Conservation (phyloP, 2,329 filamentous ascomycete species). For the Byssothecium circinans region DNA sequence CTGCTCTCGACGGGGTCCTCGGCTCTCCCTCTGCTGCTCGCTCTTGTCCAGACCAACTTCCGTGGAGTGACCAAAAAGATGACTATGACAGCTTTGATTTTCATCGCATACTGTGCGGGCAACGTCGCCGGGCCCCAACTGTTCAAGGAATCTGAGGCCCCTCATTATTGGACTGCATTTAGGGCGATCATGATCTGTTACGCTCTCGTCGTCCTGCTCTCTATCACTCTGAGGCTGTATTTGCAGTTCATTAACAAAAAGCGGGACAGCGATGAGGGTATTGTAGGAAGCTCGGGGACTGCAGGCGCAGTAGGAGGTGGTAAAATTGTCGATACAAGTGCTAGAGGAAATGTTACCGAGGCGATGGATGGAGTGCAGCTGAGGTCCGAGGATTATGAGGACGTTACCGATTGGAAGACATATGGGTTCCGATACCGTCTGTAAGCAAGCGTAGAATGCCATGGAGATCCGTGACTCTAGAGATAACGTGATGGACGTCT, state of each 20-base stretch:
- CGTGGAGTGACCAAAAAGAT: constrained; percentile 45
- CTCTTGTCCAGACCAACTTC: constrained; percentile 20
- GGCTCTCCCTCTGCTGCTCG: constrained; percentile 22
- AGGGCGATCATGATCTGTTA: constrained; percentile 37
- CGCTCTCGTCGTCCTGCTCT: constrained; percentile 36
- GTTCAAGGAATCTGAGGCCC: constrained; percentile 18
- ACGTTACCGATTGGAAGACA: constrained; percentile 29
- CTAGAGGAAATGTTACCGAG: constrained; percentile 1
- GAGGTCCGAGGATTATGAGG: constrained; percentile 24
- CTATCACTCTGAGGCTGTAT: constrained; percentile 19
- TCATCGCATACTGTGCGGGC: constrained; percentile 41
- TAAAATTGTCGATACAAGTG: constrained; percentile 14
- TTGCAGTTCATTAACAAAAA: constrained; percentile 23
- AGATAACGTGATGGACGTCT: no score
- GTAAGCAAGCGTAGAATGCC: no score
- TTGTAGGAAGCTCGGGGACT: constrained; percentile 24
- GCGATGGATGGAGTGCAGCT: constrained; percentile 13
- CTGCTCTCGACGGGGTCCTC: constrained; percentile 23
- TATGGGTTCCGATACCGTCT: constrained; percentile 30
- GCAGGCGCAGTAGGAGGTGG: constrained; percentile 20
- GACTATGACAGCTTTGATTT: constrained; percentile 38
- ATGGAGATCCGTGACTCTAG: no score
- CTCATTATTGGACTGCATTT: constrained; percentile 22
- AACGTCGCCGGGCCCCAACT: constrained; percentile 37
- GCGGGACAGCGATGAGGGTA: constrained; percentile 20